Conservation (phyloP, 2,329 filamentous ascomycete genomes). For the Domatiomyces catenatus region DNA sequence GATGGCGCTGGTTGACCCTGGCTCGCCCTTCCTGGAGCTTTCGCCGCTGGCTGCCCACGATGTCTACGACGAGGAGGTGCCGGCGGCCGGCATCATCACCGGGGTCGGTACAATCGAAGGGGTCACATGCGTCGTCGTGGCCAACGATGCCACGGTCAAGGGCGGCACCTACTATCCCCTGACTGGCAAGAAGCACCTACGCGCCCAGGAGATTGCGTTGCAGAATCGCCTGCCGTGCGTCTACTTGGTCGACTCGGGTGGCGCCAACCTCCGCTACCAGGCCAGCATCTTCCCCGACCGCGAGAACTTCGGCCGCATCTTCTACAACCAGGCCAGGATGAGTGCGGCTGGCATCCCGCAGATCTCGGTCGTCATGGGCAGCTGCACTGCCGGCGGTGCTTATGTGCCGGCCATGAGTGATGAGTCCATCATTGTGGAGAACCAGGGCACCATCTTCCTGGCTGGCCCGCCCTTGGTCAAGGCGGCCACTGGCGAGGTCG, state of each 20-base stretch:
- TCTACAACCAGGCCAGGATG: slow-evolving; percentile 96
- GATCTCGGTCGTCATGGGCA: slow-evolving; percentile 90
- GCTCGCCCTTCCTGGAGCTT: slow-evolving; percentile 83
- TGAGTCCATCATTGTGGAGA: slow-evolving; percentile 89
- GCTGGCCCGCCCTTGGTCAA: slow-evolving; percentile 89
- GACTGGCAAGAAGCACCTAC: slow-evolving; percentile 91
- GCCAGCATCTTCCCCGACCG: slow-evolving; percentile 89
- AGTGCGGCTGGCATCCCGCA: slow-evolving; percentile 77
- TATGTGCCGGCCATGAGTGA: slow-evolving; percentile 97
- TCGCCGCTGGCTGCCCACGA: slow-evolving; percentile 78
- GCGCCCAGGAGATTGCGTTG: slow-evolving; percentile 77
- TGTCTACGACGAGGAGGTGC: slow-evolving; percentile 78
- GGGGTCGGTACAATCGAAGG: slow-evolving; percentile 82
- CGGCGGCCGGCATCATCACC: slow-evolving; percentile 80
- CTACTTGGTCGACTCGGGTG: slow-evolving; percentile 90
- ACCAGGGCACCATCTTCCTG: slow-evolving; percentile 94
- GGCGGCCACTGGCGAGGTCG: slow-evolving; percentile 84
- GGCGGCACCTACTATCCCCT: slow-evolving; percentile 94
- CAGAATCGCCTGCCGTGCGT: slow-evolving; percentile 77
- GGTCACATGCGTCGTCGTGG: slow-evolving; percentile 81
- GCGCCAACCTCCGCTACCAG: slow-evolving; percentile 88
- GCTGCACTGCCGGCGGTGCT: slow-evolving; percentile 87
- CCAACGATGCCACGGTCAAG: slow-evolving; percentile 94
- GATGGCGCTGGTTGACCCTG: slow-evolving; percentile 72
- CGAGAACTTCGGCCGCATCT: slow-evolving; percentile 92